A percentile compares a stretch with the other conserved stretches of the same genome.
Evolutionary conservation across 1,139 yeast species (phyloP).

Genomic region (Blastobotrys capitulatus): DNA sequence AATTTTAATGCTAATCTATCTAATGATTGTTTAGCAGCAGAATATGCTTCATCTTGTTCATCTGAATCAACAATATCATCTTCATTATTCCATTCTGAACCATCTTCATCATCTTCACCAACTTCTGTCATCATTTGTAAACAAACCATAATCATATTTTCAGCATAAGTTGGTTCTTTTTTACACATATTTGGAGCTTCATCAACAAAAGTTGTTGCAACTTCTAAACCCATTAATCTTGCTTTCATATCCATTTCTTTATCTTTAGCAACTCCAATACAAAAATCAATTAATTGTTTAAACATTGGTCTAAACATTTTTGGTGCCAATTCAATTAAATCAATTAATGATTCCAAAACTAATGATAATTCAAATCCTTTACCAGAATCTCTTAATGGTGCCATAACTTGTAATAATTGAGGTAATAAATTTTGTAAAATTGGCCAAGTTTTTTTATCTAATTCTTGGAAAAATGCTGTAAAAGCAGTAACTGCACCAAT

Average conservation of each 20-base stretch:
- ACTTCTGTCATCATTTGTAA: slow-evolving; percentile 89
- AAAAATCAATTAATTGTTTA: slow-evolving; percentile 76
- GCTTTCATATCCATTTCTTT: slow-evolving; percentile 73
- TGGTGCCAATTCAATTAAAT: slow-evolving; percentile 89
- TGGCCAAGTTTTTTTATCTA: slow-evolving; percentile 77
- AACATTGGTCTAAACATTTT: slow-evolving; percentile 90
- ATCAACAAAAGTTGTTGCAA: slow-evolving; percentile 85
- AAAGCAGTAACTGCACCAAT: slow-evolving; percentile 91
- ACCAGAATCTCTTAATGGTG: slow-evolving; percentile 72
- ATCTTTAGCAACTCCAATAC: slow-evolving; percentile 75
- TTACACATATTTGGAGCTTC: slow-evolving; percentile 95
- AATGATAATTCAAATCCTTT: slow-evolving; percentile 77
- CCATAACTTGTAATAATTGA: slow-evolving; percentile 74
- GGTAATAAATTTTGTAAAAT: slow-evolving; percentile 75
- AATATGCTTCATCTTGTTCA: slow-evolving; percentile 81
- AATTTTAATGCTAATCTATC: slow-evolving; percentile 83
- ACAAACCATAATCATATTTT: slow-evolving; percentile 65
- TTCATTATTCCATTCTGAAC: slow-evolving; percentile 80
- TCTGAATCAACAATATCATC: slow-evolving; percentile 74
- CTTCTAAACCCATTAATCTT: slow-evolving; percentile 81
- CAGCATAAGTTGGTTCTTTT: slow-evolving; percentile 65
- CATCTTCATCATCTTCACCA: slow-evolving; percentile 76
- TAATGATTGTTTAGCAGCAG: slow-evolving; percentile 88
- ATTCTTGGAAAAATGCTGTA: slow-evolving; percentile 77
- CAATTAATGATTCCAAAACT: slow-evolving; percentile 85